Conservation (phyloP, 306 rosid species). For the Trifolium repens region DNA sequence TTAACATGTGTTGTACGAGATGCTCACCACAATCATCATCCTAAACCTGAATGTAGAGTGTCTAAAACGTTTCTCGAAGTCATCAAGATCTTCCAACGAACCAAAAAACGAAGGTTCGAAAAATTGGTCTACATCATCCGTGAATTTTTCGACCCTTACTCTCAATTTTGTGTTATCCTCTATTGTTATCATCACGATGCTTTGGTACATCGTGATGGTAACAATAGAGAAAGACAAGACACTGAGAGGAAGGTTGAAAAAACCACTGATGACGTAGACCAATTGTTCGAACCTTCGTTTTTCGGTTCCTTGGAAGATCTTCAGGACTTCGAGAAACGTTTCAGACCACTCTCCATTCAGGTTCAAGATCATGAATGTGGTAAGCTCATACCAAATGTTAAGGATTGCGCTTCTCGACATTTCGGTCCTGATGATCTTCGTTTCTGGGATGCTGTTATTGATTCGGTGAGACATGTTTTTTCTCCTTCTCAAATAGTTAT, state of each 20-base stretch:
- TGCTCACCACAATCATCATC: conserved; percentile 31
- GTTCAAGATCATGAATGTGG: conserved; percentile 47
- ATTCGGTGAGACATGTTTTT: conserved; percentile 17
- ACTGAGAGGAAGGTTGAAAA: too few species aligned
- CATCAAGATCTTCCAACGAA: not conserved
- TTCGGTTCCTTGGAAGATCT: not conserved
- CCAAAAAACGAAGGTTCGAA: not conserved
- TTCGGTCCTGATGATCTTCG: conserved; percentile 30
- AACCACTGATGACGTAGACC: too few species aligned
- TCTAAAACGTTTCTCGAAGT: conserved; percentile 25
- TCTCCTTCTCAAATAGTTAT: not conserved
- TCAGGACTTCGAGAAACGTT: conserved; percentile 12
- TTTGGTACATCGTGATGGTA: conserved; percentile 41
- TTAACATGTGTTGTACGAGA: not conserved
- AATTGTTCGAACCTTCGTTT: too few species aligned
- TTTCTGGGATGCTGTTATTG: conserved; percentile 45
- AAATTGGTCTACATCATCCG: not conserved
- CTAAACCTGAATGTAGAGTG: conserved; percentile 45
- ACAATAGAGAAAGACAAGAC: too few species aligned
- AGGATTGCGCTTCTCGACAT: conserved; percentile 38
- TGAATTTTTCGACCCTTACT: conserved; percentile 6
- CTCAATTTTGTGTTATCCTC: not conserved
- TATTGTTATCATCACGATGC: not conserved
- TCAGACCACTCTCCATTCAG: conserved; percentile 41
- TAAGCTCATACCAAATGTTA: not conserved